Evolutionary conservation across 2,329 filamentous ascomycete species (phyloP), one percentile per base, ranked within the genome.

Genomic region (Cladophialophora carrionii): DNA sequence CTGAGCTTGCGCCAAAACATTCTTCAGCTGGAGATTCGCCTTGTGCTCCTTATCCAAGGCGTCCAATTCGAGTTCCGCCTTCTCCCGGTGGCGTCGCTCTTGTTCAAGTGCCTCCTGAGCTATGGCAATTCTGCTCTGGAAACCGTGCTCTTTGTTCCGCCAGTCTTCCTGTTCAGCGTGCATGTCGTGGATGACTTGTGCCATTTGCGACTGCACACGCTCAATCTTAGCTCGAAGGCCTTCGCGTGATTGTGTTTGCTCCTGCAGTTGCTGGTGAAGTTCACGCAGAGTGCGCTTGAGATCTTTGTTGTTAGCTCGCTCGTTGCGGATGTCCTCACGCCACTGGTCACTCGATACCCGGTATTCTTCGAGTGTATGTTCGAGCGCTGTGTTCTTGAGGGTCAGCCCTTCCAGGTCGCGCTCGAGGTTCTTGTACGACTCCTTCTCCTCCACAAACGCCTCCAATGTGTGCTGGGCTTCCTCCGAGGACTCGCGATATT

Each of bases 181-280:
- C 67, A 97, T 87, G 67, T 96, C 89, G 54, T 87, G 87, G 60
- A 91, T 88, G 56, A 92, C 90, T 62, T 83, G 83, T 34, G 88
- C 85, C 89, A 98, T 94, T 71, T 97, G 92, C 68, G 92, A 86
- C 77, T 98, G 93, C 46, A 99, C 82, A 65, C 87, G 87, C 71
- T 94, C 87, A 73, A 97, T 90, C 77, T 95, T 96, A 75, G 83
- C 82, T 70, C 92, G 89, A 85, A 96, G 93, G 66, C 84, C 87
- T 75, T 96, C 91, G 64, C 92, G 89, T 65, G 96, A 85, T 68
- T 89, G 87, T 73, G 93, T 88, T 73, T 92, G 94, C 78, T 96
- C 93, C 73, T 95, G 88, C 49, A 95, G 86, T 74, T 96, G 92
- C 53, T 85, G 85, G 67, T 88, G 87, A 62, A 96, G 83, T 29